These are phyloP conservation scores for Paxillus involutus DNA, from an alignment of 768 basidiomycete species.

Conservation along the genomic window DNA sequence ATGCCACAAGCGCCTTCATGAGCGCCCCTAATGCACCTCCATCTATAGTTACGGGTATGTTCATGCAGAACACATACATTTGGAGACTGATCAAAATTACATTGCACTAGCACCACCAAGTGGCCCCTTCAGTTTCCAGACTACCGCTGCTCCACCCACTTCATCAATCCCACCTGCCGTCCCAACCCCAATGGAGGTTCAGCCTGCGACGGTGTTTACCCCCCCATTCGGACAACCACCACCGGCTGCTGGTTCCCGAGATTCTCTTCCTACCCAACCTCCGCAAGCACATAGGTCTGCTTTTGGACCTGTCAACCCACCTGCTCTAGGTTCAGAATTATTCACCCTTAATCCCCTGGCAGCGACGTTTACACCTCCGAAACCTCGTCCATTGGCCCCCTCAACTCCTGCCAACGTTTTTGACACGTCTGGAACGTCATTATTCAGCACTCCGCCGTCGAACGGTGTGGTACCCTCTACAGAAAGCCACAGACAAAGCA, in stretches of 20 bases:
- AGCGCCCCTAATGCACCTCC: background rate
- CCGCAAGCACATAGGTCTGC: background rate
- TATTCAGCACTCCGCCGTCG: background rate
- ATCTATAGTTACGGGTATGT: slow-evolving; percentile 14
- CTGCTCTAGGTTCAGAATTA: slow-evolving; percentile 2
- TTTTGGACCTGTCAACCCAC: background rate
- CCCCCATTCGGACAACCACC: background rate
- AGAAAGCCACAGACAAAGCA: background rate
- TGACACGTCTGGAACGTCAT: background rate
- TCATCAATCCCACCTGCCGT: slow-evolving; percentile 1
- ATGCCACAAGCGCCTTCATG: slow-evolving; percentile 5
- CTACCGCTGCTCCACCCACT: background rate
- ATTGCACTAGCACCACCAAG: background rate
- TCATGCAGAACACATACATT: background rate
- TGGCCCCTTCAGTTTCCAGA: background rate
- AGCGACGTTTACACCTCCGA: slow-evolving; percentile 12
- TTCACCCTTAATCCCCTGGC: slow-evolving; percentile 20
- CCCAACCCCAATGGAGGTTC: background rate
- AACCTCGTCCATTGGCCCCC: background rate
- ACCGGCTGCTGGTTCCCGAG: background rate
- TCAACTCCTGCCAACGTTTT: background rate
- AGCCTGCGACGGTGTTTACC: background rate
- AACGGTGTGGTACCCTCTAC: background rate
- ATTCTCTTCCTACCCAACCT: background rate
- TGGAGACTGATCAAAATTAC: background rate